A percentile compares a stretch with the other conserved stretches of the same genome.
These are phyloP conservation scores for Flaveria trinervia DNA, from an alignment of 129 eudicot genomes.

Conservation along the genomic window DNA sequence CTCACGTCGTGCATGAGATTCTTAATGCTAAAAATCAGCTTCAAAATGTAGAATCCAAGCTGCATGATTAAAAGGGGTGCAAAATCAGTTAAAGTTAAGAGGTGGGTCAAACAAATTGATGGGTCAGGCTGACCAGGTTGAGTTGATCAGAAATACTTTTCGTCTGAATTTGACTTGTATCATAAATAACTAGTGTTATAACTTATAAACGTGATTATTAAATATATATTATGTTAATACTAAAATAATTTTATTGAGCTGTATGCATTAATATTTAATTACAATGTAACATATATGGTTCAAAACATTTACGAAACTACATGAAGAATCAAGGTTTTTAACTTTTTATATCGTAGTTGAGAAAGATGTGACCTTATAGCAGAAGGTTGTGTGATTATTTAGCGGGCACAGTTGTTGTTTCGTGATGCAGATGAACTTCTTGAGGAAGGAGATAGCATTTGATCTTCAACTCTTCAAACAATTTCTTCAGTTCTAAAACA, in stretches of 20 bases:
- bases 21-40: background rate
- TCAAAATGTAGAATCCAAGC: too few relatives aligned
- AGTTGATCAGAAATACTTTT: too few relatives aligned
- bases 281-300: background rate
- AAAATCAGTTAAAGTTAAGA: too few relatives aligned
- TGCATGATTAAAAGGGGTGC: too few relatives aligned
- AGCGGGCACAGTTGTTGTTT: conserved; percentile 23
- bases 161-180: too few relatives aligned
- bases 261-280: background rate
- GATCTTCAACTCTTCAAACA: conserved; percentile 74
- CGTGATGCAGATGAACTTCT: conserved; percentile 54
- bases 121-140: too few relatives aligned
- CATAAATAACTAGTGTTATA: too few relatives aligned
- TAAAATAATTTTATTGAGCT: background rate
- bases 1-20: conserved; percentile 2
- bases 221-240: background rate
- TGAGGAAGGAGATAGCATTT: conserved; percentile 82
- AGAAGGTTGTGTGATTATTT: conserved; percentile 27
- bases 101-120: too few relatives aligned
- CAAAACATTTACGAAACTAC: background rate
- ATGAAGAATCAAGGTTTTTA: too few relatives aligned
- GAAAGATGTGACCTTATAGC: conserved; percentile 22
- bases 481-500: conserved; percentile 69
- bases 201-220: too few relatives aligned
- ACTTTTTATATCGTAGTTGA: background rate